Evolutionary conservation across 257 asterid species (phyloP), one percentile per base, ranked within the genome.

Genomic region (Forsythia suspensa): DNA sequence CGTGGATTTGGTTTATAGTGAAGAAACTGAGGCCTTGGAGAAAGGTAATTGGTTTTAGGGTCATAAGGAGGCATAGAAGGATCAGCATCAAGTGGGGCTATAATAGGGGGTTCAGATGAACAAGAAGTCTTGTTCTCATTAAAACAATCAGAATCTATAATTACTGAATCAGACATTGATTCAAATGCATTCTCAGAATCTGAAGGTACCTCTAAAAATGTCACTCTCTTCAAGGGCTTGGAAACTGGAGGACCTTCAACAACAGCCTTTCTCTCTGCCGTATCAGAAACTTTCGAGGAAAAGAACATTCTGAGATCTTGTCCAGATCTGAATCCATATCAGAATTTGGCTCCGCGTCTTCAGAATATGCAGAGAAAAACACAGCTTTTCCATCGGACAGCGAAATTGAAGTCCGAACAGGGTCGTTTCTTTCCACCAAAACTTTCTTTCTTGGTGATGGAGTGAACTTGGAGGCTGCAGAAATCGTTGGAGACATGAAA

Each of bases 401-500:
- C 0, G 94, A 81, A 73, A 90, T 87, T 6, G 97, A 93, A 72
- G 96, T 89, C 70, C 97, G 89, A 61, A 93, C 83, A 0, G 92
- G 93, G 18, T 92, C 98, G 51, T 89, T 92, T 77, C 97, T 88
- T 86, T 96, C 99, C 69, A 79, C 92, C 85, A 96, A 85, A 34
- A 89, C 88, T 82, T 89, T 96, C 94, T 90, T 96, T 75, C 90
- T 86, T 0, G 98, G 98, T 0, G 98, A 94, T 12, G 96, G 94
- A 46, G 97, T 85, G 84, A 91, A 88, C 81, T 96, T 96, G 63
- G 97, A 93, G 43, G 98, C 97, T 3, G 99, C 97, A 3, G 99
- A 96, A 48, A 96, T 94, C 0, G 99, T 96, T 1, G 98, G 99
- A 16, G 97, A 82, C 98, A 96, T 96, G 85, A 96, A 94, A 74